Evolutionary conservation across 164 flowering plant species (phyloP), one percentile per base, ranked within the genome.

Genomic region (Pachysandra terminalis): DNA sequence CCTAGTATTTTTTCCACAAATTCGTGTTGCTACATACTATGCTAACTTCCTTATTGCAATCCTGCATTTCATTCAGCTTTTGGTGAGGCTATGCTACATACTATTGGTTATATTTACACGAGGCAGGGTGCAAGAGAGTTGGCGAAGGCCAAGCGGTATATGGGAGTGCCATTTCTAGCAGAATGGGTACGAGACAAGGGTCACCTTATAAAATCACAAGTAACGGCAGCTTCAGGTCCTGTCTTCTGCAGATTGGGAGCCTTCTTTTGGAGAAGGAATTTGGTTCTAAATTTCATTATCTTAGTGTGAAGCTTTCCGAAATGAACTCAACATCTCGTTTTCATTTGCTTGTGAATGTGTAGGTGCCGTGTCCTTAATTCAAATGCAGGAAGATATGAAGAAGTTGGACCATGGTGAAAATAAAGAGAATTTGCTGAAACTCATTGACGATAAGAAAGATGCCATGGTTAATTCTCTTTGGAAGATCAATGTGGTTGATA

Each of bases 161-260:
- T 94, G 91, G 90, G 85, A 66, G 96, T 91, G 25, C 97, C 98
- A 17, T 94, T 87, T 72, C 21, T 91, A 70, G 97, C 97, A 35
- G 98, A 94, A 71, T 94, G 98, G 98, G 96, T 91, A 0, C 78
- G 98, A 41, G 88, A 90, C 77, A 94, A 94, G 77, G 95, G 96
- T 54, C 98, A 94, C 78, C 73, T 24, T 58, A 83, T 90, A 65
- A 94, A 88, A 64, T 91, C 98, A 12, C 93, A 94, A 81, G 93
- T 87, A 41, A 81, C 78, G 71, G 97, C 97, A 59, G 96, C 98
- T 78, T 81, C 89, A 85, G 98, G 96, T 93, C 66, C 59, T 54
- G 56, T 15, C 32, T 24, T 59, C 8, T 40, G 25, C 59, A 59
- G 48, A 21, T 35, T 6, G 51, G 9, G 41, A 48, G 25, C 55